These are phyloP conservation scores for Metschnikowia henanensis DNA, from an alignment of 805 yeast species.

Conservation along the genomic window DNA sequence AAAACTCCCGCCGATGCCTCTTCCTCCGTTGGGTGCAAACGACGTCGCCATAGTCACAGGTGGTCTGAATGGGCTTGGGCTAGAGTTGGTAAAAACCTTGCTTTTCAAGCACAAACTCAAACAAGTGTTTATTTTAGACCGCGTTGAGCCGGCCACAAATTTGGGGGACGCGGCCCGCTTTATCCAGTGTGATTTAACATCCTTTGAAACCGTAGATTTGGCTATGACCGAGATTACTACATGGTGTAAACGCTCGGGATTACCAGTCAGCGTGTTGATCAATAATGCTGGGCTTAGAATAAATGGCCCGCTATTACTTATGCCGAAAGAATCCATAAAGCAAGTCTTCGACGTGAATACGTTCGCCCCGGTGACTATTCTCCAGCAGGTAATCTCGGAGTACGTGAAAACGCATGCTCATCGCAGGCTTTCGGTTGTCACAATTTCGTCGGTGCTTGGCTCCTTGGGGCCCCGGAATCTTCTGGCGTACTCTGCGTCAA, in stretches of 20 bases:
- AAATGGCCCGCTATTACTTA: slow-evolving; percentile 25
- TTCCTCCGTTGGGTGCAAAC: slow-evolving; percentile 1
- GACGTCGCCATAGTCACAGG: slow-evolving; percentile 47
- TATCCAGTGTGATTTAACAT: slow-evolving; percentile 25
- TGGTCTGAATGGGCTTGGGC: slow-evolving; percentile 52
- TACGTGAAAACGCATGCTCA: slow-evolving; percentile 17
- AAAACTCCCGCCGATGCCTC: slow-evolving; percentile 3
- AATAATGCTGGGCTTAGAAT: slow-evolving; percentile 54
- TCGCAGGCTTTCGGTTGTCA: slow-evolving; percentile 34
- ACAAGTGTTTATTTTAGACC: slow-evolving; percentile 34
- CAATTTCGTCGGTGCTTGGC: slow-evolving; percentile 49
- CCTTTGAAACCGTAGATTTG: slow-evolving; percentile 16
- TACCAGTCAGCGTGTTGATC: slow-evolving; percentile 33
- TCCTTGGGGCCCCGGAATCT: slow-evolving; percentile 48
- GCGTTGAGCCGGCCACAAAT: slow-evolving; percentile 18
- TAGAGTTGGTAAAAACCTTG: slow-evolving; percentile 33
- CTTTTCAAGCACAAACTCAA: slow-evolving; percentile 13
- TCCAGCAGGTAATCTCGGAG: slow-evolving; percentile 21
- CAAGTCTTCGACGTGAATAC: slow-evolving; percentile 31
- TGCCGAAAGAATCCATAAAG: slow-evolving; percentile 23
- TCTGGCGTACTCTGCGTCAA: slow-evolving; percentile 49
- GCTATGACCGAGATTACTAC: slow-evolving; percentile 16
- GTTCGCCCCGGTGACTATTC: slow-evolving; percentile 30
- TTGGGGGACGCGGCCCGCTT: slow-evolving; percentile 19
- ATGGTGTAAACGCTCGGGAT: slow-evolving; percentile 3